These are phyloP conservation scores for Anastatica hierochuntica DNA, from an alignment of 345 rosid genomes.

Conservation along the genomic window DNA sequence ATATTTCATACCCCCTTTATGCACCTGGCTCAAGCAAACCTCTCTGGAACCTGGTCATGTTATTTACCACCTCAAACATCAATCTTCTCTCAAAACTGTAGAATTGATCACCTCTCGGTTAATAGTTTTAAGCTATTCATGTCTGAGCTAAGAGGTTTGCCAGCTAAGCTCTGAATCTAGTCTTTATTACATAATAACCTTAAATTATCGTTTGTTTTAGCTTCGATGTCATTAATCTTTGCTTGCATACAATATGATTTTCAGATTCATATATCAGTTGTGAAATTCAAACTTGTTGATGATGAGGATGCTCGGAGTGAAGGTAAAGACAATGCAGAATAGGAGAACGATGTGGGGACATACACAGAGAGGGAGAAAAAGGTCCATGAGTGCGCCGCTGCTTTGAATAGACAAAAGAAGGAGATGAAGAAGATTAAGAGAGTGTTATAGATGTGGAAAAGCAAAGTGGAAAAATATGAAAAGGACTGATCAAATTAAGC, in stretches of 20 bases:
- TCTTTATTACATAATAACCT: constrained; percentile 78
- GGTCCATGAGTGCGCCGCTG: constrained; percentile 42
- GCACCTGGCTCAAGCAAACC: too few species aligned
- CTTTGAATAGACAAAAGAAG: constrained; percentile 51
- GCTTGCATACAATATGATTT: constrained; percentile 19
- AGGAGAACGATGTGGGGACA: constrained; percentile 28
- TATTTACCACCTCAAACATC: too few species aligned
- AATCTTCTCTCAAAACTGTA: too few species aligned
- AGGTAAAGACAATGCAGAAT: constrained; percentile 36
- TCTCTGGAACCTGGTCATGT: too few species aligned
- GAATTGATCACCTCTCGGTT: too few species aligned
- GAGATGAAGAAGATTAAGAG: constrained; percentile 52
- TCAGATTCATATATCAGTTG: constrained; percentile 36
- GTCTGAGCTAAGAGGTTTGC: constrained; percentile 61
- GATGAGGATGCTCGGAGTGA: constrained; percentile 45
- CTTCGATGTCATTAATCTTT: constrained; percentile 70
- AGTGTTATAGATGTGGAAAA: constrained; percentile 73
- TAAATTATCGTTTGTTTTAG: constrained; percentile 69
- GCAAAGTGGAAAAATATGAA: constrained; percentile 88
- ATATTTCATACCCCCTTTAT: too few species aligned
- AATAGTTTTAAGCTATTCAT: constrained; percentile 41
- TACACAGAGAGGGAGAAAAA: constrained; percentile 10
- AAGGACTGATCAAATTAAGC: too few species aligned
- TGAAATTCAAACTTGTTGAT: constrained; percentile 61
- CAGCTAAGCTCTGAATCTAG: constrained; percentile 82